Percentiles rank a stretch among this genome's conserved stretches.
Conservation (phyloP, 225 moss, liverwort and hornwort genomes). For the Polytrichum commune region DNA sequence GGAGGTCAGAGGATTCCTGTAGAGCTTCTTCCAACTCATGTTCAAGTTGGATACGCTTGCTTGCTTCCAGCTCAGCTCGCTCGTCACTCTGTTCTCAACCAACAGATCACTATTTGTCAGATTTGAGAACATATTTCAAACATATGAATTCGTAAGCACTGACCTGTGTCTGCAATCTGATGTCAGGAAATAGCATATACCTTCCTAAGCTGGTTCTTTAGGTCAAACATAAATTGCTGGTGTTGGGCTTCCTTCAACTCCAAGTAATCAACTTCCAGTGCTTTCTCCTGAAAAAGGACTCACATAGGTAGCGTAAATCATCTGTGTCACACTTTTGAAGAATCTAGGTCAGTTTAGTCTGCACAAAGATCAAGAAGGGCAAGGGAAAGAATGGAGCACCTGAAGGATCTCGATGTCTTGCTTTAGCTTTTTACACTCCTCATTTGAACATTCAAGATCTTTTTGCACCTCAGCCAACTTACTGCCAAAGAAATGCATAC, state of each 20-base stretch:
- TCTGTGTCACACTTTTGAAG: not conserved
- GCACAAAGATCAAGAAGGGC: not conserved
- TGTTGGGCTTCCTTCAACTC: constrained; percentile 39
- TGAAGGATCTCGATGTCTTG: constrained; percentile 41
- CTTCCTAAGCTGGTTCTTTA: constrained; percentile 30
- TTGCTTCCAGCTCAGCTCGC: constrained; percentile 32
- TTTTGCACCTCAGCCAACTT: constrained; percentile 62
- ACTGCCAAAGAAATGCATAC: constrained; percentile 31
- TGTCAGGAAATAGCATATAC: constrained; percentile 10
- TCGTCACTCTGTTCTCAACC: constrained; percentile 44
- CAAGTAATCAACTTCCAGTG: constrained; percentile 31
- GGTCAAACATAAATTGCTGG: constrained; percentile 27
- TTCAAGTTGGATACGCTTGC: constrained; percentile 27
- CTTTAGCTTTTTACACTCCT: constrained; percentile 29
- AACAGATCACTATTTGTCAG: constrained; percentile 5
- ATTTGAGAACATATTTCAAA: not conserved
- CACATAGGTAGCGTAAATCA: constrained; percentile 3
- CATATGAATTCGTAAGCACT: not conserved
- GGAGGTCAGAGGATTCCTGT: constrained; percentile 41
- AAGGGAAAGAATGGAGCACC: constrained; percentile 18
- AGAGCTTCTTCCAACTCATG: constrained; percentile 45
- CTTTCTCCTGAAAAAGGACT: constrained; percentile 21
- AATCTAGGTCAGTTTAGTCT: not conserved
- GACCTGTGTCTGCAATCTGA: not conserved
- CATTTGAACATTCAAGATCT: constrained; percentile 39